A percentile compares a stretch with the other conserved stretches of the same genome.
These are phyloP conservation scores for Trifolium pratense DNA, from an alignment of 306 rosid genomes.

Conservation along the genomic window DNA sequence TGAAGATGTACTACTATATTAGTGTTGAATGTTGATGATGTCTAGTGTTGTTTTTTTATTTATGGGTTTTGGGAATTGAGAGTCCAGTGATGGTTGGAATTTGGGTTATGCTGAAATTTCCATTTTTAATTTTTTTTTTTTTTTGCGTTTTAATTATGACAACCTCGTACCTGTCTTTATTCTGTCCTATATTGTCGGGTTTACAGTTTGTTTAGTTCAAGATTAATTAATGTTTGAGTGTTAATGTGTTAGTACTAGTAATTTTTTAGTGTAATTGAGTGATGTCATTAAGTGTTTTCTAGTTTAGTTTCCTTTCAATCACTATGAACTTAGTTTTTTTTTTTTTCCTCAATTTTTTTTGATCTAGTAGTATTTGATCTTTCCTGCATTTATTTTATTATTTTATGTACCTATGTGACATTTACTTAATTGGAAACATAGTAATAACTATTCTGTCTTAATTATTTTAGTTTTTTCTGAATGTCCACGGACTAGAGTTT, in stretches of 20 bases:
- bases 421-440: conserved; percentile 21
- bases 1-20: background rate
- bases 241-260: background rate
- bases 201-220: conserved; percentile 30
- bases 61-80: conserved; percentile 40
- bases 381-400: conserved; percentile 38
- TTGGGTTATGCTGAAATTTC: conserved; percentile 42
- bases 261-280: conserved; percentile 37
- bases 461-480: conserved; percentile 1
- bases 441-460: conserved; percentile 22
- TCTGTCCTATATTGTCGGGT: conserved; percentile 45
- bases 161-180: conserved; percentile 43
- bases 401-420: conserved; percentile 25
- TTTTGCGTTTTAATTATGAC: conserved; percentile 17
- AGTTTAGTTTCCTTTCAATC: conserved; percentile 38
- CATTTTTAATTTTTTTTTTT: background rate
- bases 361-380: conserved; percentile 18
- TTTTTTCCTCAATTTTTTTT: conserved; percentile 19
- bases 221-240: conserved; percentile 37
- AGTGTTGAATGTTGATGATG: conserved; percentile 9
- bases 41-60: conserved; percentile 4
- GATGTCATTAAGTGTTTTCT: conserved; percentile 34
- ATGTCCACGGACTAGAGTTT: background rate
- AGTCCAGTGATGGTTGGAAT: conserved; percentile 21
- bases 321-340: conserved; percentile 28